Evolutionary conservation across 2,329 filamentous ascomycete genomes (phyloP), one percentile per base, ranked within the genome.

Genomic region (Aaosphaeria pasadenensis): DNA sequence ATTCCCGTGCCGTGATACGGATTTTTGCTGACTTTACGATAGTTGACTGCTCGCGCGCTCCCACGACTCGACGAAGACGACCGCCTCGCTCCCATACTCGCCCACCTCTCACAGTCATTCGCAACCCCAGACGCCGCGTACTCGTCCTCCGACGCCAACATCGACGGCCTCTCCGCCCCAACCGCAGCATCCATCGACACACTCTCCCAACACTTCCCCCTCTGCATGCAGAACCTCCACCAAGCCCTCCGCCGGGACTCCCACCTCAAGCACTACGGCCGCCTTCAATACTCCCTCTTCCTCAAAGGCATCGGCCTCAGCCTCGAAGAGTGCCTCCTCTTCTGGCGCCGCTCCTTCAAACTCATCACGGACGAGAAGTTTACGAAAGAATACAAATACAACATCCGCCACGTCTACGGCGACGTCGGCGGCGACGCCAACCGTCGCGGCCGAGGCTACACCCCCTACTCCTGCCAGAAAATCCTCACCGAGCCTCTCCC

Each of bases 371-470:
- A 97, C 63, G 92, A 97, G 62, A 86, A 86, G 33, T 99, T 97
- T 80, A 95, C 95, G 73, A 97, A 96, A 66, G 91, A 96, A 67
- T 97, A 99, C 74, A 83, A 88, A 40, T 99, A 99, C 79, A 97
- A 99, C 68, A 83, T 97, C 49, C 88, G 91, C n/a, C 92, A 99
- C 78, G 72, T 79, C 1, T 99, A 97, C 69, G 94, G 94, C 56
- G 92, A 97, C 62, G 94, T 97, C 1, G 94, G 94, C 46, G 92
- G 92, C 49, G 92, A 97, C 71, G 80, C 85, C 17, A 96, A 95
- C 66, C 83, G 92, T 31, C 83, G 92, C 46, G 88, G 91, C 39
- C 82, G 88, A 46, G 92, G 92, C 17, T 96, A 96, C 69, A 88
- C 88, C 43, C 90, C 94, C 0, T 95, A 90, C 65, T 94, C 88